These are phyloP conservation scores for Plasmodium yoelii DNA, from an alignment of 169 alveolate species.

Conservation along the genomic window DNA sequence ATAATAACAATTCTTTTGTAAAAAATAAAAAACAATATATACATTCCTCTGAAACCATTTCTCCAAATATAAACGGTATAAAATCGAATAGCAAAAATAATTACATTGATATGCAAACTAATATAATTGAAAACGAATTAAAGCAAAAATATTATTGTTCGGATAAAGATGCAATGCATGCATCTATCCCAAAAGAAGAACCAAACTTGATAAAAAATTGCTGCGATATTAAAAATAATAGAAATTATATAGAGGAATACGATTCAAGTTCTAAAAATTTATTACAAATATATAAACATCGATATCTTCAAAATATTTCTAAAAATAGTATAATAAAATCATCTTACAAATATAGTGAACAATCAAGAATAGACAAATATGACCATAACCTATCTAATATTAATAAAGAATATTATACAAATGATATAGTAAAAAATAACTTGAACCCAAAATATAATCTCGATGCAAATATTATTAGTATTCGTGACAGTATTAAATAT, in stretches of 20 bases:
- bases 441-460: not conserved
- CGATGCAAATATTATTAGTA: not conserved
- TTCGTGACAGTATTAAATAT: conserved; percentile 1
- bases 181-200: conserved; percentile 9
- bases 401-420: not conserved
- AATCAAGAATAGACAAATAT: not conserved
- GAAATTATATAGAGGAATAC: not conserved
- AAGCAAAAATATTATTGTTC: not conserved
- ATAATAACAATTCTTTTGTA: not conserved
- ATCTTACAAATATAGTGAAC: not conserved
- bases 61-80: not conserved
- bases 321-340: conserved; percentile 6
- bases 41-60: not conserved
- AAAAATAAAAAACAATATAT: not conserved
- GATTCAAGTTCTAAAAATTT: conserved; percentile 36
- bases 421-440: not conserved
- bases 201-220: conserved; percentile 1
- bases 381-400: not conserved
- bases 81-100: not conserved
- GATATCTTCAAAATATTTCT: conserved; percentile 43
- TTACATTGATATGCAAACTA: conserved; percentile 17
- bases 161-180: not conserved
- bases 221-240: not conserved
- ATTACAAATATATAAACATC: conserved; percentile 67
- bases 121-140: conserved; percentile 9